phyloP scores from a whole-genome alignment of 495 filamentous ascomycete species.

The Penicillium bovifimosum region DNA sequence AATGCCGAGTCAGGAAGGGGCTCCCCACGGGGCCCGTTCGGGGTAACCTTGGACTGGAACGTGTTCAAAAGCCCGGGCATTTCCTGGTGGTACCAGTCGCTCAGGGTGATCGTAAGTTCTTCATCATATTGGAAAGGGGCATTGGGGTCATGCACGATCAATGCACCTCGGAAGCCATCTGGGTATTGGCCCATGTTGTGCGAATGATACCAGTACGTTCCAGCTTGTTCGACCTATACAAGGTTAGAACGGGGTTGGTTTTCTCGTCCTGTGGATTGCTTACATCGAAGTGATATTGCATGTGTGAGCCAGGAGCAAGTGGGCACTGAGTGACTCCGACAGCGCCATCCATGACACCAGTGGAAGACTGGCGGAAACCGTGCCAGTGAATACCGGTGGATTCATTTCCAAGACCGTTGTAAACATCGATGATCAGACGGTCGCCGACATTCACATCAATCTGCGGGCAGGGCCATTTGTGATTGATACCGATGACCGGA shows the following conservation, averaged over 20 bases:
- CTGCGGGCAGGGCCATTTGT: conserved; percentile 68
- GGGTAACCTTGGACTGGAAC: conserved; percentile 49
- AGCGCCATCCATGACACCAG: conserved; percentile 58
- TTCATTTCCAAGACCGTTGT: conserved; percentile 71
- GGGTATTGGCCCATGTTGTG: conserved; percentile 70
- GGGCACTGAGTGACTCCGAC: conserved; percentile 62
- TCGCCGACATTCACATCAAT: conserved; percentile 70
- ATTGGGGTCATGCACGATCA: conserved; percentile 67
- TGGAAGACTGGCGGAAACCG: conserved; percentile 58
- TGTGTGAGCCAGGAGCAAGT: conserved; percentile 50
- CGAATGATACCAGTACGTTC: conserved; percentile 85
- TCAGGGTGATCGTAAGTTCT: conserved; percentile 57
- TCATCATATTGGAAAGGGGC: conserved; percentile 64
- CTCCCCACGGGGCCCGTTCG: conserved; percentile 43
- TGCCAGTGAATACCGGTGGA: conserved; percentile 68
- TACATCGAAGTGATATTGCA: conserved; percentile 73
- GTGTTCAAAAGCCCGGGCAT: conserved; percentile 51
- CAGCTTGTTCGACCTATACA: conserved; percentile 59
- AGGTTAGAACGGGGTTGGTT: conserved; percentile 14
- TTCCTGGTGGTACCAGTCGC: conserved; percentile 61
- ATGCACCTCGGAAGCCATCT: conserved; percentile 67
- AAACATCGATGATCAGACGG: conserved; percentile 63
- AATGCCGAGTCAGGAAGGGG: conserved; percentile 61
- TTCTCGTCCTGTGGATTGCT: conserved; percentile 27
- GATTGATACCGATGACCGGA: conserved; percentile 76